phyloP scores from a whole-genome alignment of 345 rosid species.

The Passiflora organensis region DNA sequence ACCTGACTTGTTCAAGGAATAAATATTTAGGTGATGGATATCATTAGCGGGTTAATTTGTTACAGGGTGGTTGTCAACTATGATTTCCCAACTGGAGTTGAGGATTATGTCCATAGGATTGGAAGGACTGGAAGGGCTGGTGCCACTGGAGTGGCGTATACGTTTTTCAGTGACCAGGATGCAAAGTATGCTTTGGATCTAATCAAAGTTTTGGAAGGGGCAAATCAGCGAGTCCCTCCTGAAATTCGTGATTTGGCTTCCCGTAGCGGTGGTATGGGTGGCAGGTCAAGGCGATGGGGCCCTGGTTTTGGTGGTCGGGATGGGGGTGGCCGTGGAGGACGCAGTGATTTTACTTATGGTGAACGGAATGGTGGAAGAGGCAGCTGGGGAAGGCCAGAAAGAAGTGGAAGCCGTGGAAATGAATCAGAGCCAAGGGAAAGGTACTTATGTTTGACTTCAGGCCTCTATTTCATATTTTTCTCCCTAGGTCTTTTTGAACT shows the following conservation, averaged over 20 bases:
- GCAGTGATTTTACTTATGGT: constrained; percentile 39
- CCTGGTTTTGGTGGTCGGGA: constrained; percentile 55
- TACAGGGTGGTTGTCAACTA: constrained; percentile 87
- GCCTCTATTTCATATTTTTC: no score
- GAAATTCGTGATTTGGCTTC: constrained; percentile 85
- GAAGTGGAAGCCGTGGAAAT: constrained; percentile 45
- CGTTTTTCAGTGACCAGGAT: constrained; percentile 89
- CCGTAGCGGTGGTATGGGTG: constrained; percentile 70
- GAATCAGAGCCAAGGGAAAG: constrained; percentile 55
- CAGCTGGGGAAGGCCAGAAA: constrained; percentile 25
- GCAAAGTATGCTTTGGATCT: constrained; percentile 82
- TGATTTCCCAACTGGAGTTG: constrained; percentile 96
- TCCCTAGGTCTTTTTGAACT: not conserved
- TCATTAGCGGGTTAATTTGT: constrained; percentile 1
- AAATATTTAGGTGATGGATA: no score
- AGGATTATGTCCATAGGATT: constrained; percentile 95
- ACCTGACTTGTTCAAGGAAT: no score
- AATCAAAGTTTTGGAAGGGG: constrained; percentile 85
- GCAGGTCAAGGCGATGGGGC: constrained; percentile 75
- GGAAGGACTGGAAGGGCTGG: constrained; percentile 99
- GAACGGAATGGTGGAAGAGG: constrained; percentile 49
- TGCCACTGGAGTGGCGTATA: constrained; percentile 84
- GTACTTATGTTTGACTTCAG: constrained; percentile 27
- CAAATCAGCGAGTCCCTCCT: constrained; percentile 77
- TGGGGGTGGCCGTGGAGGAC: constrained; percentile 54